Evolutionary conservation across 495 filamentous ascomycete species (phyloP).

Genomic region (Glonium stellatum): DNA sequence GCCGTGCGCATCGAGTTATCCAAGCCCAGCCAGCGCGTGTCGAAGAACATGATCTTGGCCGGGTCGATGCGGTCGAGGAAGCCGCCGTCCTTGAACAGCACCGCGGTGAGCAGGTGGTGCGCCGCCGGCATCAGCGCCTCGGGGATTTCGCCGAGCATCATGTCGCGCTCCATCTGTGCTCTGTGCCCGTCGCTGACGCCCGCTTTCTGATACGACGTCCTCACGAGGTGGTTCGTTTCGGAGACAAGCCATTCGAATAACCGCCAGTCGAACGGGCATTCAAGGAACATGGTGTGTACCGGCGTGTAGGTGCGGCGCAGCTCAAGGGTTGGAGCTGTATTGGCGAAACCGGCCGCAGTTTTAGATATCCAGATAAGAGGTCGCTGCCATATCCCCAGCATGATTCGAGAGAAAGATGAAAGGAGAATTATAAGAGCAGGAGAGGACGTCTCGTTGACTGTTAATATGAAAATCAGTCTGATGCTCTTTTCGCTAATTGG

Average conservation of each 20-base stretch:
- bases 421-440: slow-evolving; percentile 61
- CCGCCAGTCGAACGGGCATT: slow-evolving; percentile 46
- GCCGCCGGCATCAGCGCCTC: slow-evolving; percentile 26
- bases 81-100: slow-evolving; percentile 16
- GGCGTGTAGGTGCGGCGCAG: slow-evolving; percentile 19
- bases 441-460: slow-evolving; percentile 40
- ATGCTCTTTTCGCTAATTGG: too few species aligned
- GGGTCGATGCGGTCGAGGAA: slow-evolving; percentile 12
- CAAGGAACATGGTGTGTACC: slow-evolving; percentile 34
- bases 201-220: slow-evolving; percentile 29
- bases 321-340: slow-evolving; percentile 11
- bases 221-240: slow-evolving; percentile 39
- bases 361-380: slow-evolving; percentile 33
- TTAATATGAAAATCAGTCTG: neutral
- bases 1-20: slow-evolving; percentile 2
- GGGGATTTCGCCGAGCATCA: slow-evolving; percentile 27
- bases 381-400: slow-evolving; percentile 62
- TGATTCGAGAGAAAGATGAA: slow-evolving; percentile 64
- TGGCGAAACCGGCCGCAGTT: slow-evolving; percentile 14
- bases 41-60: slow-evolving; percentile 23
- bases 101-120: slow-evolving; percentile 11
- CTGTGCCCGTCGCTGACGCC: slow-evolving; percentile 13
- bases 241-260: slow-evolving; percentile 43
- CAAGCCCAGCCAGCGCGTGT: slow-evolving; percentile 29
- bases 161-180: slow-evolving; percentile 22